These are phyloP conservation scores for Lonicera japonica DNA, from an alignment of 129 eudicot species.

Conservation along the genomic window DNA sequence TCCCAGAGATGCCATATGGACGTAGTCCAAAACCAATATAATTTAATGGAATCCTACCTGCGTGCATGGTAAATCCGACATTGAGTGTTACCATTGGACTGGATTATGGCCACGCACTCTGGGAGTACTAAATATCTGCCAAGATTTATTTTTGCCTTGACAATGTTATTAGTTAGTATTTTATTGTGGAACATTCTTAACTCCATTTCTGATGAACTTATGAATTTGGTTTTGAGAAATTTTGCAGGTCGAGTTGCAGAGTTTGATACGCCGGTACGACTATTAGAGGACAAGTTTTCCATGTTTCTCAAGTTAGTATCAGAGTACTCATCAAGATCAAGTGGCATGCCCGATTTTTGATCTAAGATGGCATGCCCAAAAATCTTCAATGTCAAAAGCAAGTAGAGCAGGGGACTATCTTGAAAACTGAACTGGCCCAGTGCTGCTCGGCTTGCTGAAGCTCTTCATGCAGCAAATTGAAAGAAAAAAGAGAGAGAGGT, in stretches of 20 bases:
- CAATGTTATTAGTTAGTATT: neutral
- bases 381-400: neutral
- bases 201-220: too few species aligned
- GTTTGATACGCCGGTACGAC: slow-evolving; percentile 66
- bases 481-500: slow-evolving; percentile 17
- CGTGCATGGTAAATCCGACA: too few species aligned
- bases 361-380: slow-evolving; percentile 1
- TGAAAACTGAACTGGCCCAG: slow-evolving; percentile 1
- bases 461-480: neutral
- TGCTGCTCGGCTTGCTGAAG: neutral
- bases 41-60: too few species aligned
- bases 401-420: slow-evolving; percentile 1
- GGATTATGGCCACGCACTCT: neutral
- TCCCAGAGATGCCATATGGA: too few species aligned
- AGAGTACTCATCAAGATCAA: slow-evolving; percentile 83
- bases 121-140: neutral
- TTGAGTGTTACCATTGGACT: too few species aligned
- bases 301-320: slow-evolving; percentile 75
- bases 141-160: neutral
- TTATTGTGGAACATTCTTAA: neutral
- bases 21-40: too few species aligned
- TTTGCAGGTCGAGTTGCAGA: slow-evolving; percentile 84
- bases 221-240: slow-evolving; percentile 1
- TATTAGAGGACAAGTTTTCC: slow-evolving; percentile 73
- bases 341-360: slow-evolving; percentile 50